Evolutionary conservation across 305 asterid species (phyloP).

Genomic region (Fraxinus platypoda): DNA sequence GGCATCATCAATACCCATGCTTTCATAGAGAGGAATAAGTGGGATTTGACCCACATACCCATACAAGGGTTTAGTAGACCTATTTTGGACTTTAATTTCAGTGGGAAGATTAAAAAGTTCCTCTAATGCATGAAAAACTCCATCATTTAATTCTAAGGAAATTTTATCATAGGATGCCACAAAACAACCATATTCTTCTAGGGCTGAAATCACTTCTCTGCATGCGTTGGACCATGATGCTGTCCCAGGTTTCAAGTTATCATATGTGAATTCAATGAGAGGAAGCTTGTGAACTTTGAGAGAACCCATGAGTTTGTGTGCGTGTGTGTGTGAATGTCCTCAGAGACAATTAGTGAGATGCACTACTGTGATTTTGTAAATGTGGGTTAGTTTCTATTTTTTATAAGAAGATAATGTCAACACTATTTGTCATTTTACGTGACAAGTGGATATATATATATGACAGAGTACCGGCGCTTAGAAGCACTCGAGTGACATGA

Average conservation of each 20-base stretch:
- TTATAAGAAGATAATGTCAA: not conserved
- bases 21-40: slow-evolving; percentile 55
- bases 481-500: not conserved
- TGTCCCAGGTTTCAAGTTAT: slow-evolving; percentile 43
- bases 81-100: slow-evolving; percentile 60
- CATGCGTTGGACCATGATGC: slow-evolving; percentile 44
- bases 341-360: not conserved
- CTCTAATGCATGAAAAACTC: slow-evolving; percentile 41
- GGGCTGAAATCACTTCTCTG: slow-evolving; percentile 41
- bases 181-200: slow-evolving; percentile 71
- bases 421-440: not conserved
- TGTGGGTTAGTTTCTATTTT: not conserved
- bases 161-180: slow-evolving; percentile 53
- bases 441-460: not conserved
- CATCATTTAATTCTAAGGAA: slow-evolving; percentile 35
- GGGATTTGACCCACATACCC: slow-evolving; percentile 75
- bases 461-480: too few relatives aligned
- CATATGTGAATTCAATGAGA: slow-evolving; percentile 43
- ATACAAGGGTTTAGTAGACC: slow-evolving; percentile 54
- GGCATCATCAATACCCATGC: slow-evolving; percentile 64
- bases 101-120: slow-evolving; percentile 57
- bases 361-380: not conserved
- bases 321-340: not conserved
- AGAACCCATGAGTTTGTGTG: slow-evolving; percentile 46
- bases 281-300: slow-evolving; percentile 45